phyloP scores from a whole-genome alignment of 148 eudicot genomes.

The Vaccinium vitisidaea region DNA sequence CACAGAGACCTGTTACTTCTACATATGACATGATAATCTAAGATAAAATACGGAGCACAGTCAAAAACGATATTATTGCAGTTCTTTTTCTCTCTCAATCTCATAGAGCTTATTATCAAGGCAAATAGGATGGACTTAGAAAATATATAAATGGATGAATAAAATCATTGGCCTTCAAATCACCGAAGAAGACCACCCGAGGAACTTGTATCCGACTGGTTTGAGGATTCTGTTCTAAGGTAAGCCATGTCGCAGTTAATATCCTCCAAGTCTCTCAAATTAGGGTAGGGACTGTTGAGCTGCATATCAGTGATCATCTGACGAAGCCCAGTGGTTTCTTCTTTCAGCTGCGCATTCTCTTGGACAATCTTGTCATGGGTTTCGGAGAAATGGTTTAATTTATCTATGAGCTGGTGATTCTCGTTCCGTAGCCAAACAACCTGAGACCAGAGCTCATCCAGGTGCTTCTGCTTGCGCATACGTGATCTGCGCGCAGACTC shows the following conservation, averaged over 20 bases:
- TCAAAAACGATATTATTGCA: constrained; percentile 23
- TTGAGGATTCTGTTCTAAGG: constrained; percentile 40
- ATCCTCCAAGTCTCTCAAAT: constrained; percentile 58
- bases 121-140: constrained; percentile 23
- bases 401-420: constrained; percentile 69
- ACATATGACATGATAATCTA: not conserved
- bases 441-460: constrained; percentile 89
- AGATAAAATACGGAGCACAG: constrained; percentile 2
- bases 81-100: constrained; percentile 14
- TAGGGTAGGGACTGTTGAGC: constrained; percentile 56
- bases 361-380: constrained; percentile 55
- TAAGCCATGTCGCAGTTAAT: constrained; percentile 45
- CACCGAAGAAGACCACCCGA: constrained; percentile 16
- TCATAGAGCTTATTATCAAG: constrained; percentile 19
- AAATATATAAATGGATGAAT: constrained; percentile 11
- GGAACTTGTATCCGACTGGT: constrained; percentile 33
- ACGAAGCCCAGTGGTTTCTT: constrained; percentile 69
- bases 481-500: constrained; percentile 94
- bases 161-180: constrained; percentile 17
- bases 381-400: constrained; percentile 59
- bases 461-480: constrained; percentile 92
- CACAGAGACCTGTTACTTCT: not conserved
- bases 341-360: constrained; percentile 79
- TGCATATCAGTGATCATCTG: constrained; percentile 74
- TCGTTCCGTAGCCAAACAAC: constrained; percentile 74